phyloP scores from a whole-genome alignment of 768 basidiomycete species.

The Chiua virens region DNA sequence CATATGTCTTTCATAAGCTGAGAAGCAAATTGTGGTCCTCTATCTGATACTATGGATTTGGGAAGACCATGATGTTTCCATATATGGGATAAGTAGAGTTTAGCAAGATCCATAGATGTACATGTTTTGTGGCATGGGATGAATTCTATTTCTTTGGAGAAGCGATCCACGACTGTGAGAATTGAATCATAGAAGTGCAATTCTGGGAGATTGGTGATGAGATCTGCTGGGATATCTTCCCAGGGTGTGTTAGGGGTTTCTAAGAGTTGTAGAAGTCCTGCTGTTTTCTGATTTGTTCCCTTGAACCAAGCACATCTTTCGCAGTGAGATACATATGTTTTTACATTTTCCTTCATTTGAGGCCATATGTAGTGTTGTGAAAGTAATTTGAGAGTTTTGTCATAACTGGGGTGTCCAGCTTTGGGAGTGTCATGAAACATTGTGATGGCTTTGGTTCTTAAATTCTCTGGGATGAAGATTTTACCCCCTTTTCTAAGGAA shows the following conservation, averaged over 20 bases:
- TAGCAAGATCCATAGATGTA: too few species aligned
- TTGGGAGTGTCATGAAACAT: background rate
- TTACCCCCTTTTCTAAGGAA: too few species aligned
- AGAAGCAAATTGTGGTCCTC: background rate
- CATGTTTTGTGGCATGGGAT: too few species aligned
- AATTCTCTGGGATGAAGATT: too few species aligned
- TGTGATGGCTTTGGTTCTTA: too few species aligned
- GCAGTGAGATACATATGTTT: background rate
- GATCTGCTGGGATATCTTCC: background rate
- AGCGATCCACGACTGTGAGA: background rate
- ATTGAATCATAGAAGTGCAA: background rate
- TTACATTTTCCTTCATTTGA: background rate
- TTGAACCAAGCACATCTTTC: background rate
- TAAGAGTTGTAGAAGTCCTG: background rate
- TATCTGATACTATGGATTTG: background rate
- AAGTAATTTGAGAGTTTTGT: background rate
- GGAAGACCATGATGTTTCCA: constrained; percentile 5
- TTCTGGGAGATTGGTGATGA: background rate
- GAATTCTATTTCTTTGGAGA: too few species aligned
- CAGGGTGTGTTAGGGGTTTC: background rate
- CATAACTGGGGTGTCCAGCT: background rate
- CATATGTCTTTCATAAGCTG: background rate
- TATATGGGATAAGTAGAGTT: background rate
- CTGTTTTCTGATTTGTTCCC: background rate
- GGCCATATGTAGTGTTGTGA: background rate